Conservation (phyloP, 2,329 filamentous ascomycete genomes). For the Fusarium sp. region DNA sequence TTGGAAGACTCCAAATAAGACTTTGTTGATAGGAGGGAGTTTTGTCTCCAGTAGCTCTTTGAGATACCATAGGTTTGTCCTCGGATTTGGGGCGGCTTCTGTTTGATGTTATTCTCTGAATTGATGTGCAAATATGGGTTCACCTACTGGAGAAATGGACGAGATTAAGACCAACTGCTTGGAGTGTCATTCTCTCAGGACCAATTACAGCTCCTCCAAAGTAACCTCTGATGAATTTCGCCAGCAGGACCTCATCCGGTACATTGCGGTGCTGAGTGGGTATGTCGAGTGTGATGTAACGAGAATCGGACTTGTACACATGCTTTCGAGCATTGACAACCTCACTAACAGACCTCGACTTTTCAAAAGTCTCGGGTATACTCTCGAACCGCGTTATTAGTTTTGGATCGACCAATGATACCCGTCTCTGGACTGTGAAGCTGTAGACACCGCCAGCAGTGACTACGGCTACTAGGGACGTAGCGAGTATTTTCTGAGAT, state of each 20-base stretch:
- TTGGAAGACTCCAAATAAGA: slow-evolving; percentile 50
- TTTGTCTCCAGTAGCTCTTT: slow-evolving; percentile 35
- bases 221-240: slow-evolving; percentile 50
- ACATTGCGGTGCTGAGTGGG: slow-evolving; percentile 21
- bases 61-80: slow-evolving; percentile 34
- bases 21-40: slow-evolving; percentile 39
- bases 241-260: slow-evolving; percentile 49
- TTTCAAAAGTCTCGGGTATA: slow-evolving; percentile 46
- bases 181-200: slow-evolving; percentile 43
- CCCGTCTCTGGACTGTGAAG: slow-evolving; percentile 33
- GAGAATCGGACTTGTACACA: slow-evolving; percentile 40
- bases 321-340: slow-evolving; percentile 49
- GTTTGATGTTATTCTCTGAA: neutral
- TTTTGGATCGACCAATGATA: slow-evolving; percentile 18
- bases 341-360: slow-evolving; percentile 43
- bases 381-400: slow-evolving; percentile 34
- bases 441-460: slow-evolving; percentile 34
- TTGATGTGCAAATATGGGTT: rapidly evolving
- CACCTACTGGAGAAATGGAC: slow-evolving; percentile 40
- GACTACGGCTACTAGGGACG: slow-evolving; percentile 27
- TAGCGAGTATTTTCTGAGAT: slow-evolving; percentile 31
- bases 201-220: slow-evolving; percentile 52
- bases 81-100: slow-evolving; percentile 21
- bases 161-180: slow-evolving; percentile 20
- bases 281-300: slow-evolving; percentile 45